Evolutionary conservation across 768 basidiomycete genomes (phyloP).

Genomic region (Suillus discolor): DNA sequence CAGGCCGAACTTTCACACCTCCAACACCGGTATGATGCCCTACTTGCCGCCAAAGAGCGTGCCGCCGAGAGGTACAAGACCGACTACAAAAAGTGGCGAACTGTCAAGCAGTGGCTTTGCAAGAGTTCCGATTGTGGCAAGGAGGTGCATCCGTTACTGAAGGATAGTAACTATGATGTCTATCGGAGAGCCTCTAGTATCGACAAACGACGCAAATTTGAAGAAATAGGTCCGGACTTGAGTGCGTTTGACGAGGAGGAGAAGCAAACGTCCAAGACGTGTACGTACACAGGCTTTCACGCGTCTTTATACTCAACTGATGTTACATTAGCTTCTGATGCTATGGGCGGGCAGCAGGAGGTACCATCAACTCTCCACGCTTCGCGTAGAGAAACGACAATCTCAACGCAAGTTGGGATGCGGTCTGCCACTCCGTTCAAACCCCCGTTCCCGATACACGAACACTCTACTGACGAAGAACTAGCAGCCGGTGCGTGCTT

Average conservation of each 20-base stretch:
- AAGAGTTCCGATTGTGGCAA: constrained; percentile 34
- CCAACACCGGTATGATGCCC: constrained; percentile 45
- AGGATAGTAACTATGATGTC: constrained; percentile 31
- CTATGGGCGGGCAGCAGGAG: not conserved
- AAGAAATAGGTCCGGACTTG: constrained; percentile 21
- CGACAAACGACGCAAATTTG: constrained; percentile 31
- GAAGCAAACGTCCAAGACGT: not conserved
- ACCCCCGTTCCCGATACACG: not conserved
- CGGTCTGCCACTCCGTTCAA: not conserved
- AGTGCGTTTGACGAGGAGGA: constrained; percentile 11
- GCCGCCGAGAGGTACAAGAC: constrained; percentile 48
- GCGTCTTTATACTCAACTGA: not conserved
- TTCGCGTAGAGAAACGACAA: not conserved
- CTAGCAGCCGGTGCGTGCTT: not conserved
- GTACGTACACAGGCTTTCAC: not conserved
- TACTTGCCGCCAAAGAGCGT: constrained; percentile 45
- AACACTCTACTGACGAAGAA: not conserved
- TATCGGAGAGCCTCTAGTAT: constrained; percentile 22
- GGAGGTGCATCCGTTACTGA: constrained; percentile 29
- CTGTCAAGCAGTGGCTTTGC: constrained; percentile 46
- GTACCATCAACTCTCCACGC: not conserved
- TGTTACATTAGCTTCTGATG: not conserved
- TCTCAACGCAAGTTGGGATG: not conserved
- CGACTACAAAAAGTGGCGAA: constrained; percentile 57
- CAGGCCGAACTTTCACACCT: constrained; percentile 38